A percentile compares a stretch with the other conserved stretches of the same genome.
These are phyloP conservation scores for Mortierella sp. DNA, from an alignment of 371 early-diverging fungal genomes.

Conservation along the genomic window DNA sequence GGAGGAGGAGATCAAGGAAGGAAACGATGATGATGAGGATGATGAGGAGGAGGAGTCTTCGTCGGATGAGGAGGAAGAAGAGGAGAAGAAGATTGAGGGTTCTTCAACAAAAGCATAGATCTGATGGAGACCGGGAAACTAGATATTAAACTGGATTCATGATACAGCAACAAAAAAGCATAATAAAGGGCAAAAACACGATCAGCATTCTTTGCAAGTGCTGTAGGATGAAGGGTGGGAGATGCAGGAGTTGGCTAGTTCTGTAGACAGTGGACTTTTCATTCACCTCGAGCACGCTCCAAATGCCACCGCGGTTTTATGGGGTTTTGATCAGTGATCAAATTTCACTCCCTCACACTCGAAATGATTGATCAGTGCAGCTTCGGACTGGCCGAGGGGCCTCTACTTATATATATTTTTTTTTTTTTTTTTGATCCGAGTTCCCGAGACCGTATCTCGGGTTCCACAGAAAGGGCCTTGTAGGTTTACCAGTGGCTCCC, in stretches of 20 bases:
- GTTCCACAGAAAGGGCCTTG: not conserved
- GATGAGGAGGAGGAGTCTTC: slow-evolving; percentile 23
- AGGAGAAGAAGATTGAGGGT: slow-evolving; percentile 21
- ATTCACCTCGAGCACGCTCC: too few relatives aligned
- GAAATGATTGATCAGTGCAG: too few relatives aligned
- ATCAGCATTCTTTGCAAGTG: not conserved
- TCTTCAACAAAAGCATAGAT: slow-evolving; percentile 35
- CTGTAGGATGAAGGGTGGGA: too few relatives aligned
- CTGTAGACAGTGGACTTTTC: too few relatives aligned
- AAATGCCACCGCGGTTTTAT: too few relatives aligned
- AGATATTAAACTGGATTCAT: not conserved
- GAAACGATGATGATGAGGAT: slow-evolving; percentile 62
- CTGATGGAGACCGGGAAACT: not conserved
- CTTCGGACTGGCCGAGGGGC: too few relatives aligned
- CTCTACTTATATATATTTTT: too few relatives aligned
- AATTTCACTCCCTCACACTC: too few relatives aligned
- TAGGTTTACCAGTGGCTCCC: not conserved
- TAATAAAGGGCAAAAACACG: slow-evolving; percentile 3
- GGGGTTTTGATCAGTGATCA: too few relatives aligned
- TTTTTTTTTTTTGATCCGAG: too few relatives aligned
- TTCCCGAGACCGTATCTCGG: not conserved
- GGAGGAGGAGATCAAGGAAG: slow-evolving; percentile 66
- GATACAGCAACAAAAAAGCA: slow-evolving; percentile 1
- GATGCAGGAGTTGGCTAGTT: too few relatives aligned
- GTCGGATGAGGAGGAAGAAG: slow-evolving; percentile 15